Evolutionary conservation across 345 rosid species (phyloP), one percentile per base, ranked within the genome.

Genomic region (Acer yangbiense): DNA sequence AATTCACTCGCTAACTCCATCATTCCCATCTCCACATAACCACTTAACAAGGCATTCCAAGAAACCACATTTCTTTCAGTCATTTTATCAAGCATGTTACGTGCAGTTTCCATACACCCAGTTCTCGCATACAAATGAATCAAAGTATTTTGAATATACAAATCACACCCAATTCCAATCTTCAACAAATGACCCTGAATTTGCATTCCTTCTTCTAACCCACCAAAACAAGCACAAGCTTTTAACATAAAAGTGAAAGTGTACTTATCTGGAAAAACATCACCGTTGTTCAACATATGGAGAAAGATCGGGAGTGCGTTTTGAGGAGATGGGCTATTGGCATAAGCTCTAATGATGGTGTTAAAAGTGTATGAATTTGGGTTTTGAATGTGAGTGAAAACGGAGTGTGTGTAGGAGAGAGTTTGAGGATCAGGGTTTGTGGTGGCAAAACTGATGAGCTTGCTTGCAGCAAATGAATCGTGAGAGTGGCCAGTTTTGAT

Each of bases 31-130:
- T 85, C 87, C 18, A 79, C 81, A 70, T 77, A 89, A 82, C 83
- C 87, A 7, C 82, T 82, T 71, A 86, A 75, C 76, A 88, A 55
- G 27, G 89, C 83, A 57, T 85, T 86, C 91, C 89, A 83, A 12
- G 91, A 84, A 80, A 86, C 78, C 60, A 76, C 84, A 16, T 86
- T 85, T 68, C 86, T 81, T 0, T 69, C 80, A 43, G 87, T 77
- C 89, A 88, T 86, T 81, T n/a, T 44, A 50, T 82, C 89, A 69
- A 88, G 85, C 87, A 82, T 69, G 0, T 80, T 70, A 57, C 82
- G 80, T 4, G 89, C 89, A 61, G 50, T 21, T 80, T 78, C 81
- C 9, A 74, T 73, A 48, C 9, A 68, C 61, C 89, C 89, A 17
- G 83, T 46, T 72, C 65, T 69, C 0, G 68, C 84, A 46, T 87